Conservation (phyloP, 2,329 filamentous ascomycete genomes). For the Xylariaceae sp. region DNA sequence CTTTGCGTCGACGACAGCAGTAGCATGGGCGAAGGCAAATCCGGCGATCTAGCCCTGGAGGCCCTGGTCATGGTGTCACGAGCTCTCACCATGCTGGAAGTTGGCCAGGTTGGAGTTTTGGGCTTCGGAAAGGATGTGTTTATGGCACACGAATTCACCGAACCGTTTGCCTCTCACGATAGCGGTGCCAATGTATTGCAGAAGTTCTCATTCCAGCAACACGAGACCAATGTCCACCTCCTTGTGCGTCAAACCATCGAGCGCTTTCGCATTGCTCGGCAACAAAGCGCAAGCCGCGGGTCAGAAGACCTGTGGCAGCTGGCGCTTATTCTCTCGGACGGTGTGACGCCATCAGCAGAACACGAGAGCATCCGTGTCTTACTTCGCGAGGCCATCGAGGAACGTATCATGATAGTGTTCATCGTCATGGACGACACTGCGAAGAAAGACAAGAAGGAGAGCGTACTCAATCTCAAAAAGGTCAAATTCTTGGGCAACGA, state of each 20-base stretch:
- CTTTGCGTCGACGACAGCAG: constrained; percentile 95
- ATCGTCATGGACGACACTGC: constrained; percentile 78
- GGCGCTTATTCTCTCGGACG: constrained; percentile 88
- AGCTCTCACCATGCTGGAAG: constrained; percentile 86
- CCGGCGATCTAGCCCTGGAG: constrained; percentile 80
- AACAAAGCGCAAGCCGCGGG: constrained; percentile 48
- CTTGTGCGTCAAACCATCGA: constrained; percentile 75
- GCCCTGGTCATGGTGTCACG: constrained; percentile 89
- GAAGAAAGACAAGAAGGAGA: constrained; percentile 43
- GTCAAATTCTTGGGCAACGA: constrained; percentile 68
- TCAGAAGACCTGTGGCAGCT: constrained; percentile 86
- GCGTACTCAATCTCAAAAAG: constrained; percentile 84
- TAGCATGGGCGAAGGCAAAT: constrained; percentile 80
- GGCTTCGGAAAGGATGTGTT: constrained; percentile 83
- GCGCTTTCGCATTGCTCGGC: constrained; percentile 73
- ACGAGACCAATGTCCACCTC: constrained; percentile 77
- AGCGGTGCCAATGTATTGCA: constrained; percentile 80
- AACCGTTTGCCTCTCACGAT: constrained; percentile 71
- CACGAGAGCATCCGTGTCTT: constrained; percentile 80
- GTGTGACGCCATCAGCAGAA: constrained; percentile 75
- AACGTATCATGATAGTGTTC: constrained; percentile 97
- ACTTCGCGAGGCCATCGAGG: constrained; percentile 82
- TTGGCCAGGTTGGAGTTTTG: constrained; percentile 85
- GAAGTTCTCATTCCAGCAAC: constrained; percentile 80
- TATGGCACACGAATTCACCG: constrained; percentile 80